Evolutionary conservation across 1,139 yeast genomes (phyloP).

Genomic region (Candida pseudocylindracea): DNA sequence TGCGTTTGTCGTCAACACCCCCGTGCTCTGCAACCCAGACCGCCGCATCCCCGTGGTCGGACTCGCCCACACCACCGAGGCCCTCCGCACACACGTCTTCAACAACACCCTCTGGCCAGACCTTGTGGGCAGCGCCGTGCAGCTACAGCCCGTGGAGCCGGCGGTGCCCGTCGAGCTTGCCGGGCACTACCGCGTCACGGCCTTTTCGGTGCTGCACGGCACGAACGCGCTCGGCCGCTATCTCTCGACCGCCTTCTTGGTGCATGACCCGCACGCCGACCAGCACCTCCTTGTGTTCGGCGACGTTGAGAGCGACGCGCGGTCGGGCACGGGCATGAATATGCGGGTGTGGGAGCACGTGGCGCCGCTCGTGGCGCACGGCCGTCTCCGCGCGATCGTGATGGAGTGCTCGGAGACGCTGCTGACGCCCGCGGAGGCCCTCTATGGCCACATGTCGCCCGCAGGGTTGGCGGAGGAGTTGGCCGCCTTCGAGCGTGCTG

Average conservation of each 20-base stretch:
- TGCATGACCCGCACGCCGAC: conserved; percentile 12
- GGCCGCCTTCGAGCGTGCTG: conserved; percentile 8
- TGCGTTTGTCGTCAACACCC: conserved; percentile 51
- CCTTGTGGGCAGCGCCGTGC: conserved; percentile 17
- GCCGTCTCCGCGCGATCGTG: conserved; percentile 26
- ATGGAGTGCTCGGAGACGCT: conserved; percentile 50
- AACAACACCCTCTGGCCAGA: conserved; percentile 74
- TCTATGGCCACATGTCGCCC: conserved; percentile 68
- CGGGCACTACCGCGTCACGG: conserved; percentile 8
- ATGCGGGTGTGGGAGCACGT: conserved; percentile 31
- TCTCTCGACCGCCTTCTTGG: conserved; percentile 25
- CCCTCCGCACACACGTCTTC: conserved; percentile 34
- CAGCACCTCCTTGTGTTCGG: conserved; percentile 44
- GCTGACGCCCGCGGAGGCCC: conserved; percentile 18
- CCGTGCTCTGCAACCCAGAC: conserved; percentile 11
- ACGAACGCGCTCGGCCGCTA: conserved; percentile 7
- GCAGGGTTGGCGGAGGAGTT: conserved; percentile 35
- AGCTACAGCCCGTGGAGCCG: conserved; percentile 7
- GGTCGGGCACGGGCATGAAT: conserved; percentile 21
- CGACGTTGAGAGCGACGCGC: conserved; percentile 51
- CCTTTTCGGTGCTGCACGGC: conserved; percentile 20
- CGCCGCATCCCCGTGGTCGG: conserved; percentile 20
- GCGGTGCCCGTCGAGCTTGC: conserved; percentile 4
- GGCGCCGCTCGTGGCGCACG: conserved; percentile 18
- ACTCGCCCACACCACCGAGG: conserved; percentile 23